Evolutionary conservation across 1,284 basidiomycete species (phyloP), one percentile per base, ranked within the genome.

Genomic region (Trichosporon coremiiforme): DNA sequence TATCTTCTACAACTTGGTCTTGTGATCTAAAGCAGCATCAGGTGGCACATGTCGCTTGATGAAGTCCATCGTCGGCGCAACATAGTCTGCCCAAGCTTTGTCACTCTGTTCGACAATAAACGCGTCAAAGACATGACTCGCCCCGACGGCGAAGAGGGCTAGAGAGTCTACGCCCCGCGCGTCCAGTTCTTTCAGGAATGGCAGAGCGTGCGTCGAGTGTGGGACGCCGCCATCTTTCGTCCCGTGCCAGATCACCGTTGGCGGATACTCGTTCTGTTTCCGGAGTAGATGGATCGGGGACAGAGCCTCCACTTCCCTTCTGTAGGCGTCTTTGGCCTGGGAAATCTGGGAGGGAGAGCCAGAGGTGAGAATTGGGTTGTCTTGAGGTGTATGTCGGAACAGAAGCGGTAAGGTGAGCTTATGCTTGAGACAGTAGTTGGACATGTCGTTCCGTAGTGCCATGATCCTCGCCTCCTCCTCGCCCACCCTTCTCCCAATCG

Each of bases 311-410:
- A 67, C 41, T 22, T 47, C n/a, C 1, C 0, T 57, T 25, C 64
- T 45, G 41, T 65, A 75, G 36, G 64, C 71, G 7, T 72, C 68
- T 7, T 74, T 38, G 0, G 57, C 47, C 7, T 5, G 3, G 41
- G 15, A 12, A 4, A 17, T 45, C 7, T 45, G 15, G 15, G 41
- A 15, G 4, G 41, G 41, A 7, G 41, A 9, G 41, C 17, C 41
- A 15, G 41, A 45, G 15, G 41, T 15, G 13, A 53, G 9, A 6
- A 20, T 31, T 1, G 13, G 47, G 1, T 53, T 53, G 20, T 53
- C 41, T 50, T 66, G 68, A 2, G 22, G 17, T 10, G 76, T 72
- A 41, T 29, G 65, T 8, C 67, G 68, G 41, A 74, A 73, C 20
- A 76, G 31, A 4, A 60, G 47, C 17, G 29, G 45, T 8, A 76